Conservation (phyloP, 2,329 filamentous ascomycete genomes). For the Aspergillus novoparasiticus region DNA sequence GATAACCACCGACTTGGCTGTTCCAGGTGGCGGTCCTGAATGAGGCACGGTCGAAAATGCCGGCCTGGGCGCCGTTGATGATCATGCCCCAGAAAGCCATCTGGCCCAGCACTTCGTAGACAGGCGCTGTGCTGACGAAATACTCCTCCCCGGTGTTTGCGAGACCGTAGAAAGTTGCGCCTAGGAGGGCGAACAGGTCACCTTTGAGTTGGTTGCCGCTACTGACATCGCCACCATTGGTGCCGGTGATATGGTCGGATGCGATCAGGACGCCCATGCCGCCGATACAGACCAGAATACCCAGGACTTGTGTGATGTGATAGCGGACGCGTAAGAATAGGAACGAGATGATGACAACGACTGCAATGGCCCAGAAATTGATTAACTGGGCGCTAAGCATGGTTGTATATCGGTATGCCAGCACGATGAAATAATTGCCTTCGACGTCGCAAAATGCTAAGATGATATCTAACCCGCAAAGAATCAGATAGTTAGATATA, state of each 20-base stretch:
- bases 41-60: conserved; percentile 81
- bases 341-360: conserved; percentile 85
- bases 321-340: conserved; percentile 84
- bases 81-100: conserved; percentile 83
- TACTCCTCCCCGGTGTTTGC: conserved; percentile 94
- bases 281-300: conserved; percentile 87
- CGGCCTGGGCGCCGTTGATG: conserved; percentile 89
- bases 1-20: conserved; percentile 72
- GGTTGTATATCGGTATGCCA: conserved; percentile 91
- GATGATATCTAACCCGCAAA: conserved; percentile 64
- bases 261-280: conserved; percentile 86
- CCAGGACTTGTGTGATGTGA: conserved; percentile 78
- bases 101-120: conserved; percentile 93
- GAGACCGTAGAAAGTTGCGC: conserved; percentile 87
- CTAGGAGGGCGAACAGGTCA: conserved; percentile 86
- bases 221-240: conserved; percentile 64
- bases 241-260: conserved; percentile 79
- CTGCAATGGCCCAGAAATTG: conserved; percentile 98
- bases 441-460: conserved; percentile 91
- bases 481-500: neutral
- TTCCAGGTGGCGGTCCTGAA: conserved; percentile 70
- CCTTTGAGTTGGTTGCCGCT: conserved; percentile 78
- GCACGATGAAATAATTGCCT: conserved; percentile 96
- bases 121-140: conserved; percentile 79
- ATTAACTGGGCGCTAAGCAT: conserved; percentile 91